Evolutionary conservation across 257 asterid genomes (phyloP).

Genomic region (Primulina huaijiensis): DNA sequence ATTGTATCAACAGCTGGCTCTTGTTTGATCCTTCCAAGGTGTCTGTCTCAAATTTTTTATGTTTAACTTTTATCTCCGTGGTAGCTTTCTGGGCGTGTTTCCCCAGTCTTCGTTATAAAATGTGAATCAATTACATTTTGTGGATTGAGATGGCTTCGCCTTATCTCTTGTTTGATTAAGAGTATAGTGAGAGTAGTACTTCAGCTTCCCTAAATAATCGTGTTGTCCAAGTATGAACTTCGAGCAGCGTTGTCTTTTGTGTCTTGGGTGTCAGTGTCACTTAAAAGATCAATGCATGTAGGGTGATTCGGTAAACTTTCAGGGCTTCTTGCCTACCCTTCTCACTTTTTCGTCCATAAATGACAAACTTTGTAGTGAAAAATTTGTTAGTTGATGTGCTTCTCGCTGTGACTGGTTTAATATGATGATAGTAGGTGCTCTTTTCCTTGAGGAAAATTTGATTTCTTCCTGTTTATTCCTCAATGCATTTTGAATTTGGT

Average conservation of each 20-base stretch:
- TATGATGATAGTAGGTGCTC: not conserved
- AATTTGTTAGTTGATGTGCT: too few relatives aligned
- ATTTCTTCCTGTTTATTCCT: not conserved
- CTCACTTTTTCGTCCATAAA: too few relatives aligned
- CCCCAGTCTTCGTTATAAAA: not conserved
- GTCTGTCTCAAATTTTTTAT: not conserved
- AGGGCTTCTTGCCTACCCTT: not conserved
- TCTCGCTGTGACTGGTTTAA: too few relatives aligned
- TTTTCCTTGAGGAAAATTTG: not conserved
- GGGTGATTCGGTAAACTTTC: not conserved
- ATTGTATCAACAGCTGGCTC: not conserved
- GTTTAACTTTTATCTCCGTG: not conserved
- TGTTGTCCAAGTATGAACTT: slow-evolving; percentile 1
- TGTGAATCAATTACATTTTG: not conserved
- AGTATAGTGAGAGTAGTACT: not conserved
- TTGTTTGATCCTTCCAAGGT: not conserved
- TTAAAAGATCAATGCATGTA: not conserved
- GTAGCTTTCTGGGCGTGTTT: slow-evolving; percentile 3
- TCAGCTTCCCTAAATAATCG: not conserved
- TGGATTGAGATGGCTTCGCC: not conserved
- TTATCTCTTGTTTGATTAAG: not conserved
- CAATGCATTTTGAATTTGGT: not conserved
- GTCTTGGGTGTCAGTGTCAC: not conserved
- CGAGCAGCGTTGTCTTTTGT: not conserved
- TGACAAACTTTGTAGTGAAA: too few relatives aligned